These are phyloP conservation scores for Angophora floribunda DNA, from an alignment of 345 rosid species.

Conservation along the genomic window DNA sequence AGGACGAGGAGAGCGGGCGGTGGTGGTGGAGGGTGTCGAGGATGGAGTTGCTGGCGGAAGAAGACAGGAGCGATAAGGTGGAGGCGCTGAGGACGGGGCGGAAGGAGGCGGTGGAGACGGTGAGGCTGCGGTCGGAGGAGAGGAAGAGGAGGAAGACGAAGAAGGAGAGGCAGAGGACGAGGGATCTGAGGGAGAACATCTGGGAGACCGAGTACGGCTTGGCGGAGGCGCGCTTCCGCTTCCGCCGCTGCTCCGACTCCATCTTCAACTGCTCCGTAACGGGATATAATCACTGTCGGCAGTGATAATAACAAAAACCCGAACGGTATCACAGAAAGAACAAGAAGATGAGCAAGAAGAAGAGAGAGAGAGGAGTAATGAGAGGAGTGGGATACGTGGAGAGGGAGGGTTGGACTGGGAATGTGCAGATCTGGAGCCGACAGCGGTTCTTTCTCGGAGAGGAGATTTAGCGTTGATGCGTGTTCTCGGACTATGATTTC, in stretches of 20 bases:
- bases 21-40: conserved; percentile 15
- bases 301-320: neutral
- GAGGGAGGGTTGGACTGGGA: neutral
- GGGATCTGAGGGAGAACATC: conserved; percentile 44
- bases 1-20: conserved; percentile 3
- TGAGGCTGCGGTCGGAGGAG: conserved; percentile 43
- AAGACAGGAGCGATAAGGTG: conserved; percentile 35
- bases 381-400: neutral
- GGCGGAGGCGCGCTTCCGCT: conserved; percentile 43
- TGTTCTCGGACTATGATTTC: neutral
- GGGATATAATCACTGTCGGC: neutral
- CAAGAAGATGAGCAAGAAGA: neutral
- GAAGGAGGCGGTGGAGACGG: conserved; percentile 24
- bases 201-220: conserved; percentile 5
- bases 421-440: conserved; percentile 19
- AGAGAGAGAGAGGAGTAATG: neutral
- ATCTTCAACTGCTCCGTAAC: neutral
- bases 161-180: conserved; percentile 44
- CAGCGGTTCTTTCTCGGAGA: neutral
- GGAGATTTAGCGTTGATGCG: neutral
- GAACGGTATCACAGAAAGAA: neutral
- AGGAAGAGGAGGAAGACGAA: conserved; percentile 53
- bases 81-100: conserved; percentile 59
- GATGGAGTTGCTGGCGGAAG: conserved; percentile 19
- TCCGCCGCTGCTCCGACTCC: conserved; percentile 80